Evolutionary conservation across 805 yeast species (phyloP).

Genomic region (Candida pseudofarinosa): DNA sequence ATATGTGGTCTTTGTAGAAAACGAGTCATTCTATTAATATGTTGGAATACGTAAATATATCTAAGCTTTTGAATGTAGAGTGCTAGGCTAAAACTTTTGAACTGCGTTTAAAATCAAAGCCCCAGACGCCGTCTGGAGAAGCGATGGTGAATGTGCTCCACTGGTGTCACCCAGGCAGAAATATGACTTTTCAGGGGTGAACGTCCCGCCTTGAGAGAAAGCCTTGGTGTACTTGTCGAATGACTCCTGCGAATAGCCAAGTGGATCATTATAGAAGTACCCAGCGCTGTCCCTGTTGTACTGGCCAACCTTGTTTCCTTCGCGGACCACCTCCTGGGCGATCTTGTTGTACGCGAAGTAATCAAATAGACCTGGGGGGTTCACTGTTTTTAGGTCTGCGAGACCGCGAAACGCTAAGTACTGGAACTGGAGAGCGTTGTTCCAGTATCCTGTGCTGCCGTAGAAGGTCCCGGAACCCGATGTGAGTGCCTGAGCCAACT

Average conservation of each 20-base stretch:
- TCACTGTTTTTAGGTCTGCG: constrained; percentile 12
- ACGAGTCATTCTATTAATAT: no score
- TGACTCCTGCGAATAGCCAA: background rate
- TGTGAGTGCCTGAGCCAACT: constrained; percentile 15
- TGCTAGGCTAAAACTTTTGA: background rate
- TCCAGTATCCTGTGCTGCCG: constrained; percentile 19
- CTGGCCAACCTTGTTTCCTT: background rate
- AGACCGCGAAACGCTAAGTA: constrained; percentile 21
- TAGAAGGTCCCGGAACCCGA: constrained; percentile 16
- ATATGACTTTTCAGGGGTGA: background rate
- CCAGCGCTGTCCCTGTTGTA: background rate
- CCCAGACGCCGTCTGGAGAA: constrained; percentile 18
- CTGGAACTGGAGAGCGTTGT: constrained; percentile 18
- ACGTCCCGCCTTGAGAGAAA: background rate
- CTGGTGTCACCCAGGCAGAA: background rate
- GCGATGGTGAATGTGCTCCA: constrained; percentile 7
- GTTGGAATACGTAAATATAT: no score
- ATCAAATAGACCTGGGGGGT: background rate
- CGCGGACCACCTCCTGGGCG: background rate
- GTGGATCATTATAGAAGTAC: background rate
- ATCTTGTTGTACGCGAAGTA: background rate
- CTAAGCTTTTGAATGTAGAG: no score
- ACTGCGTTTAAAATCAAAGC: constrained; percentile 17
- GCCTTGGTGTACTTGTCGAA: constrained; percentile 1
- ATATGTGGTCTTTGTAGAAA: no score